Evolutionary conservation across 2,329 filamentous ascomycete genomes (phyloP).

Genomic region (Colletotrichum filicis): DNA sequence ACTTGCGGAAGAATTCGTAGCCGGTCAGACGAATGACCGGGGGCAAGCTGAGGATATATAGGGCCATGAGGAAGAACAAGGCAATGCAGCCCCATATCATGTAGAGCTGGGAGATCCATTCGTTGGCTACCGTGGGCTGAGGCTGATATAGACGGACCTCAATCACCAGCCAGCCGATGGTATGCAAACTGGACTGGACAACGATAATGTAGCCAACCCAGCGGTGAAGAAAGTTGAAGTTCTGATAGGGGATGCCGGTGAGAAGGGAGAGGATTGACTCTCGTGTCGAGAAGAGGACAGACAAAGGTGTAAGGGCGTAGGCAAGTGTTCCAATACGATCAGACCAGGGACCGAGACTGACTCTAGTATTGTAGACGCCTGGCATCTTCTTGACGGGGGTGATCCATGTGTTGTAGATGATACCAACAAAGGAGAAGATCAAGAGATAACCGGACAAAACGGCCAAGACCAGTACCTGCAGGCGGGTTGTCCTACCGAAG

Average conservation of each 20-base stretch:
- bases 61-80: constrained; percentile 69
- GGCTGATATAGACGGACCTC: constrained; percentile 77
- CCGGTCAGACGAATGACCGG: constrained; percentile 73
- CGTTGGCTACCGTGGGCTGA: constrained; percentile 68
- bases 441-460: constrained; percentile 70
- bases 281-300: constrained; percentile 73
- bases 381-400: constrained; percentile 71
- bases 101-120: constrained; percentile 72
- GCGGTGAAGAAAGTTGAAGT: constrained; percentile 81
- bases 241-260: constrained; percentile 80
- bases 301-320: constrained; percentile 79
- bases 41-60: constrained; percentile 68
- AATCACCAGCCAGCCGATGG: constrained; percentile 76
- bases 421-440: constrained; percentile 76
- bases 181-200: constrained; percentile 74
- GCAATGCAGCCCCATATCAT: constrained; percentile 80
- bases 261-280: constrained; percentile 77
- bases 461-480: constrained; percentile 72
- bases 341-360: constrained; percentile 73
- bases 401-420: constrained; percentile 75
- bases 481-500: constrained; percentile 75
- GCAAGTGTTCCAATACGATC: constrained; percentile 78
- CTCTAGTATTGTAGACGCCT: constrained; percentile 71
- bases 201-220: constrained; percentile 82
- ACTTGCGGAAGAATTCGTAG: constrained; percentile 82